These are phyloP conservation scores for Brassica hybrid DNA, from an alignment of 441 rosid genomes.

Conservation along the genomic window DNA sequence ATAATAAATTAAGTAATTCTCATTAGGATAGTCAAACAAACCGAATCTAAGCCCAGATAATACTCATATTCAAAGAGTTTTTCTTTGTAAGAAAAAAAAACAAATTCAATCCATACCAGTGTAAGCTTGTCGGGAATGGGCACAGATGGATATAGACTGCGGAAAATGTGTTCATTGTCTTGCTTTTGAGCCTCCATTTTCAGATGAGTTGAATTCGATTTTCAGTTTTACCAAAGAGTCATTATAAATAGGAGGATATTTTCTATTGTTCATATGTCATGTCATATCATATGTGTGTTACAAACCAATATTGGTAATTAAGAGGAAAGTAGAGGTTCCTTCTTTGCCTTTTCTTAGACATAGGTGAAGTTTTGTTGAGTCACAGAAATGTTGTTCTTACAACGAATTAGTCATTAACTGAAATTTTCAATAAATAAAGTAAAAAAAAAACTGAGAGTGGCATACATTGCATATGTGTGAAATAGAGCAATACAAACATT, in stretches of 20 bases:
- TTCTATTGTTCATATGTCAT: slow-evolving; percentile 26
- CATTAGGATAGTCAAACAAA: background rate
- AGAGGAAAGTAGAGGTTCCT: slow-evolving; percentile 22
- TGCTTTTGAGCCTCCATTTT: slow-evolving; percentile 41
- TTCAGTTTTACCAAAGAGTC: slow-evolving; percentile 11
- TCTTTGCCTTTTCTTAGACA: slow-evolving; percentile 20
- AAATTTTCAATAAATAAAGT: background rate
- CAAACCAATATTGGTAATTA: slow-evolving; percentile 19
- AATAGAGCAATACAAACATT: background rate
- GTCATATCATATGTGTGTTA: slow-evolving; percentile 21
- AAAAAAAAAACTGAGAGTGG: background rate
- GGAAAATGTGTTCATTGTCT: slow-evolving; percentile 59
- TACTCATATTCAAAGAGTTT: background rate
- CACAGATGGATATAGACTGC: slow-evolving; percentile 64
- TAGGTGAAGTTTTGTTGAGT: slow-evolving; percentile 42
- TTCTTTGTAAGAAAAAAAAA: background rate
- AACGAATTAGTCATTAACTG: background rate
- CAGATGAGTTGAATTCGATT: slow-evolving; percentile 18
- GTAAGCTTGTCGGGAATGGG: slow-evolving; percentile 69
- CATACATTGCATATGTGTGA: background rate
- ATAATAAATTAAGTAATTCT: background rate
- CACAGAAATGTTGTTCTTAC: slow-evolving; percentile 14
- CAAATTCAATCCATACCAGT: slow-evolving; percentile 35
- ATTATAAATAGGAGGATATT: slow-evolving; percentile 26
- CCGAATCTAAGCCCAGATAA: background rate